Conservation (phyloP, 2,329 filamentous ascomycete genomes). For the Cercospora sp. region DNA sequence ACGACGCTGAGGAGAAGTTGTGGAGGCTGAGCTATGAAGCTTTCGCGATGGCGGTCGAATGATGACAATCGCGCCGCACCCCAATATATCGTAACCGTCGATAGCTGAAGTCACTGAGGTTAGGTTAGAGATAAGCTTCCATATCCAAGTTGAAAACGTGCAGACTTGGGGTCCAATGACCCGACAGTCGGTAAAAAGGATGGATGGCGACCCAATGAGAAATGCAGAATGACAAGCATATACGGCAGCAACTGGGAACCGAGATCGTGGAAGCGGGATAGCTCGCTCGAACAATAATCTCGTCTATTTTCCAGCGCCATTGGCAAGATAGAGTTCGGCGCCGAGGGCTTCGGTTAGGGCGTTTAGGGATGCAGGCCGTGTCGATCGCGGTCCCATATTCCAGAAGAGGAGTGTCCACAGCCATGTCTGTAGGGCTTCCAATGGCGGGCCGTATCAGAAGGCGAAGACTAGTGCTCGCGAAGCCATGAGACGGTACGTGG, state of each 20-base stretch:
- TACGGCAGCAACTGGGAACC: neutral
- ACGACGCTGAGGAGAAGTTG: constrained; percentile 44
- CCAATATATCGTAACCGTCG: neutral
- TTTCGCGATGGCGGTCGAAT: constrained; percentile 31
- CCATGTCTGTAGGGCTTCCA: neutral
- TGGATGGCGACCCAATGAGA: neutral
- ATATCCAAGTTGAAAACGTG: neutral
- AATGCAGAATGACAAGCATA: neutral
- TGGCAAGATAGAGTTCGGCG: neutral
- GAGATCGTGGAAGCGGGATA: neutral
- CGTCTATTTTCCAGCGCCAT: neutral
- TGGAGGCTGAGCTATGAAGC: constrained; percentile 45
- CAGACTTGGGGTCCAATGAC: neutral
- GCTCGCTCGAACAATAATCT: neutral
- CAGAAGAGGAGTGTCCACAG: neutral
- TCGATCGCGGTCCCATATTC: neutral
- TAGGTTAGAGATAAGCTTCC: neutral
- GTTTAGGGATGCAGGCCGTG: neutral
- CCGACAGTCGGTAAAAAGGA: neutral
- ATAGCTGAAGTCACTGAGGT: neutral
- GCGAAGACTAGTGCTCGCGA: neutral
- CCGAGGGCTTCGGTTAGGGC: neutral
- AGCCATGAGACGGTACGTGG: neutral
- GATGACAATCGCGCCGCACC: neutral
- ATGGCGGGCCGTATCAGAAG: neutral